Percentiles rank a stretch among this genome's conserved stretches.
Evolutionary conservation across 208 protist genomes (phyloP).

Genomic region (Leishmania aethiopica): DNA sequence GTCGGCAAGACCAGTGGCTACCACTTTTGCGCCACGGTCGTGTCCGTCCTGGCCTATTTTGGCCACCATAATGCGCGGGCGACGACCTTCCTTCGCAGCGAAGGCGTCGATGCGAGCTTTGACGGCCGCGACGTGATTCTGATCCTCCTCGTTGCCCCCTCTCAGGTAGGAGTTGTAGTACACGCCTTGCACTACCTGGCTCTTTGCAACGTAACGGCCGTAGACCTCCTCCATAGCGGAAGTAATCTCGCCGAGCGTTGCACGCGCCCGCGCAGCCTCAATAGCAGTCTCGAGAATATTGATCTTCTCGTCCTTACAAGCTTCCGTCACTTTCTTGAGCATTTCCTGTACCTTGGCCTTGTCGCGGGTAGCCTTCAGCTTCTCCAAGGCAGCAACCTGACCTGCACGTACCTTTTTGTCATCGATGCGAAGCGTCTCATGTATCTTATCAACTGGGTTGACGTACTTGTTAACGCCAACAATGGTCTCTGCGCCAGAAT

Average conservation of each 20-base stretch:
- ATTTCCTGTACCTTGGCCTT: constrained; percentile 38
- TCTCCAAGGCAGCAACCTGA: constrained; percentile 75
- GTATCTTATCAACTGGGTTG: constrained; percentile 54
- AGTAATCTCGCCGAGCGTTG: constrained; percentile 96
- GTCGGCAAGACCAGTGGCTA: constrained; percentile 96
- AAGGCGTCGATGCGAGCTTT: constrained; percentile 70
- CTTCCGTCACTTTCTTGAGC: constrained; percentile 77
- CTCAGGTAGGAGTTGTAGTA: constrained; percentile 77
- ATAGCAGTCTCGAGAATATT: constrained; percentile 93
- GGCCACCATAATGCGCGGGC: constrained; percentile 94
- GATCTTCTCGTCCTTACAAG: constrained; percentile 55
- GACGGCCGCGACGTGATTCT: constrained; percentile 41
- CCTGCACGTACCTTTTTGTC: constrained; percentile 78
- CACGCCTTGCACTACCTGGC: constrained; percentile 78
- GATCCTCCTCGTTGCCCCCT: constrained; percentile 37
- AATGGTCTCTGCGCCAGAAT: constrained; percentile 90
- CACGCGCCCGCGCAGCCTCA: constrained; percentile 81
- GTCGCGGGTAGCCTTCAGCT: constrained; percentile 70
- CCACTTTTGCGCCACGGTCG: constrained; percentile 95
- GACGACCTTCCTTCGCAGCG: constrained; percentile 79
- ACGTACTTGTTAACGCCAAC: constrained; percentile 97
- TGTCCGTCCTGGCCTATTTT: constrained; percentile 98
- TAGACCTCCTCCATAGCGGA: constrained; percentile 83
- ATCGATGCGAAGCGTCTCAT: constrained; percentile 92
- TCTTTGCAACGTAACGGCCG: constrained; percentile 72